Conservation (phyloP, 192 early-diverging fungal genomes). For the Podila horticola region DNA sequence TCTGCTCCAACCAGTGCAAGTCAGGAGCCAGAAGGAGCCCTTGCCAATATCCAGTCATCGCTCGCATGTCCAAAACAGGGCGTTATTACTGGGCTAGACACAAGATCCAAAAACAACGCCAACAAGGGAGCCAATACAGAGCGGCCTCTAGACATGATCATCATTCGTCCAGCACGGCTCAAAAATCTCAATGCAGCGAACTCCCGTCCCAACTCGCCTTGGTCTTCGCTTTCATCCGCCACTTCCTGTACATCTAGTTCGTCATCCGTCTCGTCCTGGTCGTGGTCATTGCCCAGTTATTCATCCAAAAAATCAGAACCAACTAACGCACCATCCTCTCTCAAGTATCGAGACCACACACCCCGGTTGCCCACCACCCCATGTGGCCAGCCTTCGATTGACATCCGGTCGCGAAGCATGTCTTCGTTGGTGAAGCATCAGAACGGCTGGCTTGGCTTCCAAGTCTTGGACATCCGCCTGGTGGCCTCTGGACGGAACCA, state of each 20-base stretch:
- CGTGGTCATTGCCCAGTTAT: slow-evolving; percentile 22
- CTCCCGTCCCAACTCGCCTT: not conserved
- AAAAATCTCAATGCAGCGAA: not conserved
- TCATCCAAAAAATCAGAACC: not conserved
- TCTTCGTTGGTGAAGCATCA: slow-evolving; percentile 30
- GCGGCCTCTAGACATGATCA: slow-evolving; percentile 26
- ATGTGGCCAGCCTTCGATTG: not conserved
- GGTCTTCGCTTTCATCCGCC: slow-evolving; percentile 3
- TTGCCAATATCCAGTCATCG: no score
- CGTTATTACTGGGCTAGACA: no score
- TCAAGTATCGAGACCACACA: not conserved
- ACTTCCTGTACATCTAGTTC: not conserved
- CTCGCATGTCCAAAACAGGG: not conserved
- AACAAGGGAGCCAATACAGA: not conserved
- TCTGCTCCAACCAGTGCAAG: not conserved
- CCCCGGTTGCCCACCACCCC: not conserved
- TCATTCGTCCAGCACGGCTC: slow-evolving; percentile 8
- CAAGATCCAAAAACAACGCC: not conserved
- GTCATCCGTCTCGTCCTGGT: slow-evolving; percentile 27
- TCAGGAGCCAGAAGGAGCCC: no score
- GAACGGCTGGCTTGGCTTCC: slow-evolving; percentile 34
- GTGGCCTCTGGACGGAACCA: slow-evolving; percentile 24
- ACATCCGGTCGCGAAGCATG: slow-evolving; percentile 39
- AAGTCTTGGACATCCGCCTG: slow-evolving; percentile 21
- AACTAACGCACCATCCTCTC: not conserved